Percentiles rank a stretch among this genome's conserved stretches.
Evolutionary conservation across 805 yeast species (phyloP).

Genomic region (Hanseniaspora lindneri): DNA sequence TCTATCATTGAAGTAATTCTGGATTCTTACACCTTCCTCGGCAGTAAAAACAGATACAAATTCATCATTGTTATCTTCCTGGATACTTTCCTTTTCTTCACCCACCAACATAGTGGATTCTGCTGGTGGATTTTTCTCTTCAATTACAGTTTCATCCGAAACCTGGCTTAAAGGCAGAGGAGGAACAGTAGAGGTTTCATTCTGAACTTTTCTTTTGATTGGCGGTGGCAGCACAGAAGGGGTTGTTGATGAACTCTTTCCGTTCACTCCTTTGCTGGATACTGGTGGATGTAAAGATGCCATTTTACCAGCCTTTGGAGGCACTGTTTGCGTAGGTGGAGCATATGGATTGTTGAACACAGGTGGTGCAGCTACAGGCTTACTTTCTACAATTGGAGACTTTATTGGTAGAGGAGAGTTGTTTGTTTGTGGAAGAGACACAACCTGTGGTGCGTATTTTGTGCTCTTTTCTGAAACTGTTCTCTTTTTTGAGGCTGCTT

Average conservation of each 20-base stretch:
- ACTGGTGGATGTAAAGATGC: slow-evolving; percentile 30
- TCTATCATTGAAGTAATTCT: slow-evolving; percentile 41
- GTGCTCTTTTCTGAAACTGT: slow-evolving; percentile 19
- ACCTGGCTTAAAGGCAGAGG: neutral
- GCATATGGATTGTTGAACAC: slow-evolving; percentile 20
- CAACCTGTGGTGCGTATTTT: slow-evolving; percentile 20
- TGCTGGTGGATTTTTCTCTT: neutral
- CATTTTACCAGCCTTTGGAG: slow-evolving; percentile 28
- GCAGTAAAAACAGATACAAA: slow-evolving; percentile 41
- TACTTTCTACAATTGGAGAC: neutral
- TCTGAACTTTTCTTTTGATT: slow-evolving; percentile 21
- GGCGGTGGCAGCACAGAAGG: slow-evolving; percentile 16
- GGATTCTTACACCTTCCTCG: slow-evolving; percentile 42
- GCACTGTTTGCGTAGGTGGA: slow-evolving; percentile 21
- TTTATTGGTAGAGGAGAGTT: slow-evolving; percentile 12
- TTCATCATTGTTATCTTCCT: slow-evolving; percentile 9
- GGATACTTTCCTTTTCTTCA: slow-evolving; percentile 2
- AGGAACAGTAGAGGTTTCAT: slow-evolving; percentile 14
- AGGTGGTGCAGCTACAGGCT: slow-evolving; percentile 17
- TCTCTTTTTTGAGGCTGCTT: slow-evolving; percentile 23
- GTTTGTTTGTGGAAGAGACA: neutral
- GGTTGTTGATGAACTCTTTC: neutral
- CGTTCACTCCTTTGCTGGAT: slow-evolving; percentile 11
- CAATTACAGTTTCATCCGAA: neutral
- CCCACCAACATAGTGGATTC: slow-evolving; percentile 4